phyloP scores from a whole-genome alignment of 2,329 filamentous ascomycete species.

The Fusarium musae region DNA sequence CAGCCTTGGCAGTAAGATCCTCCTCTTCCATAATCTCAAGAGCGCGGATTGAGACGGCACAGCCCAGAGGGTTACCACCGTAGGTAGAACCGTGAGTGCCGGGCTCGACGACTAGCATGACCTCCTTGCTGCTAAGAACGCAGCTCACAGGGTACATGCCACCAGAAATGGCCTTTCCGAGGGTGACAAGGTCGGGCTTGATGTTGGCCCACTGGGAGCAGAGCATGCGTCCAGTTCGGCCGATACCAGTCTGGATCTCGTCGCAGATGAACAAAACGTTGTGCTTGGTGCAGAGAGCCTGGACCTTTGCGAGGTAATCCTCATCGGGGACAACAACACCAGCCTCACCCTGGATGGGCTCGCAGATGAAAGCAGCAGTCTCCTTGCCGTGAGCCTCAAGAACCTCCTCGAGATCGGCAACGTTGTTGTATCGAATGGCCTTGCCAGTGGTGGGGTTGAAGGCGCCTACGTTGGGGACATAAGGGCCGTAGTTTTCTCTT shows the following conservation, averaged over 20 bases:
- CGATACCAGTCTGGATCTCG: slow-evolving; percentile 98
- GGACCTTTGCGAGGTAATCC: slow-evolving; percentile 79
- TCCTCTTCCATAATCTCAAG: slow-evolving; percentile 95
- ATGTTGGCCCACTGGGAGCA: slow-evolving; percentile 95
- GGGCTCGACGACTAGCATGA: slow-evolving; percentile 96
- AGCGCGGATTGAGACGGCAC: slow-evolving; percentile 93
- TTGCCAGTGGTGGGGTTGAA: slow-evolving; percentile 45
- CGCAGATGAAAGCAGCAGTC: slow-evolving; percentile 37
- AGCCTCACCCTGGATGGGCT: slow-evolving; percentile 78
- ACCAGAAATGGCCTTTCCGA: slow-evolving; percentile 97
- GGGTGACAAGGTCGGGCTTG: slow-evolving; percentile 92
- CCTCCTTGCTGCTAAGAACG: slow-evolving; percentile 85
- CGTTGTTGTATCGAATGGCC: slow-evolving; percentile 37
- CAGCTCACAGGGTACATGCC: slow-evolving; percentile 99
- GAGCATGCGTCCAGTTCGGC: slow-evolving; percentile 91
- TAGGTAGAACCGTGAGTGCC: slow-evolving; percentile 99
- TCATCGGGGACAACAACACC: slow-evolving; percentile 93
- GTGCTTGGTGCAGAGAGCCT: slow-evolving; percentile 91
- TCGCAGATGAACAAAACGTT: slow-evolving; percentile 97
- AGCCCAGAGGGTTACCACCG: slow-evolving; percentile 94
- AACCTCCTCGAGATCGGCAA: slow-evolving; percentile 36
- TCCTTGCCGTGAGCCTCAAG: slow-evolving; percentile 35
- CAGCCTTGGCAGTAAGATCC: slow-evolving; percentile 83
- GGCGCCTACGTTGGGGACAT: slow-evolving; percentile 88
- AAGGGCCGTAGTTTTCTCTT: slow-evolving; percentile 95